These are phyloP conservation scores for Lobulomyces angularis DNA, from an alignment of 192 early-diverging fungal species.

Conservation along the genomic window DNA sequence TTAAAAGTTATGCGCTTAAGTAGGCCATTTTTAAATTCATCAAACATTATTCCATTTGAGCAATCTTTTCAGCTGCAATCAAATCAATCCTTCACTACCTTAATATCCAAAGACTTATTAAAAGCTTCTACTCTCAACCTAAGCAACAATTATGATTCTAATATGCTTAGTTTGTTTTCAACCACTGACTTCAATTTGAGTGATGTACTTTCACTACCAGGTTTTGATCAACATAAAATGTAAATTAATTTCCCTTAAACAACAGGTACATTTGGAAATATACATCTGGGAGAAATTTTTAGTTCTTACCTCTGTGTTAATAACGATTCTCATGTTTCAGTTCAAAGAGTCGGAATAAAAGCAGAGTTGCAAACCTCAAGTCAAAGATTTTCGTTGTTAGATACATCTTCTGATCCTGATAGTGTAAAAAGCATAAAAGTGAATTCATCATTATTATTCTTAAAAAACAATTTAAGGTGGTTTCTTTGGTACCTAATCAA, in stretches of 20 bases:
- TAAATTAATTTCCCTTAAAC: too few species aligned
- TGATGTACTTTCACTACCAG: too few species aligned
- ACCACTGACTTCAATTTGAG: too few species aligned
- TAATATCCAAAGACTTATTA: too few species aligned
- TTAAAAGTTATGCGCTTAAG: conserved; percentile 89
- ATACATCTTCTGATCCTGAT: conserved; percentile 34
- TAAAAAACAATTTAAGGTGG: background rate
- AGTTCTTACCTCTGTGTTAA: conserved; percentile 72
- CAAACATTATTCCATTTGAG: too few species aligned
- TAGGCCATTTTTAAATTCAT: conserved; percentile 60
- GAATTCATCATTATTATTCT: background rate
- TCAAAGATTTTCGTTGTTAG: conserved; percentile 61
- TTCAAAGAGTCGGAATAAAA: conserved; percentile 61
- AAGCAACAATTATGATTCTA: too few species aligned
- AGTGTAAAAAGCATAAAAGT: conserved; percentile 3
- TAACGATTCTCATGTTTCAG: conserved; percentile 60
- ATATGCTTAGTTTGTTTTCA: too few species aligned
- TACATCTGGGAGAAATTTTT: conserved; percentile 92
- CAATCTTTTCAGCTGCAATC: too few species aligned
- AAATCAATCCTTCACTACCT: too few species aligned
- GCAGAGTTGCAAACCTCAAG: conserved; percentile 80
- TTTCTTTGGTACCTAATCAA: conserved; percentile 53
- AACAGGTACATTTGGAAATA: conserved; percentile 87
- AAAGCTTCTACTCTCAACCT: too few species aligned
- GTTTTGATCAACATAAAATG: too few species aligned